phyloP scores from a whole-genome alignment of 371 early-diverging fungal genomes.

The Nematocida ausubeli region DNA sequence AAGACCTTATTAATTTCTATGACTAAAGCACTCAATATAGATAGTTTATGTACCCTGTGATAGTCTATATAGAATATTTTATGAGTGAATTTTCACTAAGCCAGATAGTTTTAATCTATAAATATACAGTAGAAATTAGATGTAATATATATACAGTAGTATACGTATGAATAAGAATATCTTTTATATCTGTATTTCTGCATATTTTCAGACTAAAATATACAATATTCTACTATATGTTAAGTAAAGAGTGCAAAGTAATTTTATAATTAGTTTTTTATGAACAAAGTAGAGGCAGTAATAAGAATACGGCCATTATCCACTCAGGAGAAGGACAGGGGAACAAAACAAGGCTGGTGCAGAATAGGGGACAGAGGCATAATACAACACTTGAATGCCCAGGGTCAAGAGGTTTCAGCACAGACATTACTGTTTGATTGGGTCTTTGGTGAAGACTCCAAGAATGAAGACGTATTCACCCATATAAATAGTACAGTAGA shows the following conservation, averaged over 20 bases:
- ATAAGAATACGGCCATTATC: constrained; percentile 44
- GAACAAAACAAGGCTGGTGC: constrained; percentile 19
- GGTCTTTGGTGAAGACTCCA: constrained; percentile 73
- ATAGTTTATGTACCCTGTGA: too few species aligned
- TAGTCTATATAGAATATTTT: too few species aligned
- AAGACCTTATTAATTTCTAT: constrained; percentile 75
- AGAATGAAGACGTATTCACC: constrained; percentile 79
- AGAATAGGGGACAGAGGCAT: constrained; percentile 43
- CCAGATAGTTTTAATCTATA: too few species aligned
- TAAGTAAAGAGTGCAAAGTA: constrained; percentile 2
- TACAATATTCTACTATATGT: not conserved
- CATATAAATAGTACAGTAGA: constrained; percentile 86
- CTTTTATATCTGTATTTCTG: not conserved
- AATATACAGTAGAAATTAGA: too few species aligned
- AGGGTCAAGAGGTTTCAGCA: constrained; percentile 28
- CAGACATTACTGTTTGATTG: constrained; percentile 73
- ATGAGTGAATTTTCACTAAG: too few species aligned
- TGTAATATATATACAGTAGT: too few species aligned
- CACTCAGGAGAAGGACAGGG: constrained; percentile 13
- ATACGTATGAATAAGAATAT: too few species aligned
- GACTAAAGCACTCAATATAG: too few species aligned
- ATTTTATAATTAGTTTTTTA: constrained; percentile 28
- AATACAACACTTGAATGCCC: constrained; percentile 25
- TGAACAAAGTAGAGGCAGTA: constrained; percentile 46
- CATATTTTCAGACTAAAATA: too few species aligned